Percentiles rank a stretch among this genome's conserved stretches.
Evolutionary conservation across 495 filamentous ascomycete genomes (phyloP).

Genomic region (Penicillium soppii): DNA sequence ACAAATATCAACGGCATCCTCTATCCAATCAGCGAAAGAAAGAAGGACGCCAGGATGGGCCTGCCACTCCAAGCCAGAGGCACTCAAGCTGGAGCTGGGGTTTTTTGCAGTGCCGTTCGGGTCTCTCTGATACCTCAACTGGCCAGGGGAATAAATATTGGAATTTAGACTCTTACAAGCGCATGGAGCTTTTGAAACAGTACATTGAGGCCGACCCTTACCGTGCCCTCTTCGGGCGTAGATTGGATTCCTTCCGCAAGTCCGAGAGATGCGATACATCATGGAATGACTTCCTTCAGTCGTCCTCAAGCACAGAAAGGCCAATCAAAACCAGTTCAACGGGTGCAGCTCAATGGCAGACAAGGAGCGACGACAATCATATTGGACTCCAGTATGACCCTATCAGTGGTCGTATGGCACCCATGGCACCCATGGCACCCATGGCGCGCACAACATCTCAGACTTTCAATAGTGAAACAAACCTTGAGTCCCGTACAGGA

Average conservation of each 20-base stretch:
- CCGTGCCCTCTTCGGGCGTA: constrained; percentile 41
- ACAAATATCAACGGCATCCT: constrained; percentile 15
- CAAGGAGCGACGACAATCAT: neutral
- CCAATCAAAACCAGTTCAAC: neutral
- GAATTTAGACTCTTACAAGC: constrained; percentile 20
- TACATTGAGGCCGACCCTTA: constrained; percentile 42
- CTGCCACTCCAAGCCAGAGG: constrained; percentile 5
- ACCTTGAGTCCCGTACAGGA: constrained; percentile 2
- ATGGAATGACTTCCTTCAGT: constrained; percentile 29
- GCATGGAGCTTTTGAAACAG: constrained; percentile 34
- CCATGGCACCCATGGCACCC: constrained; percentile 12
- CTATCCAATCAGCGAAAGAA: constrained; percentile 12
- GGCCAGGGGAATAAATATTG: constrained; percentile 16
- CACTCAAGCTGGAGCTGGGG: constrained; percentile 8
- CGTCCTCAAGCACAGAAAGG: constrained; percentile 21
- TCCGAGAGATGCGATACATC: constrained; percentile 13
- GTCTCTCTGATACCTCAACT: constrained; percentile 10
- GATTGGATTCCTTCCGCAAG: constrained; percentile 21
- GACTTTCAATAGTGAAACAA: neutral
- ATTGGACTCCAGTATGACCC: constrained; percentile 34
- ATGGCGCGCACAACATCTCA: constrained; percentile 7
- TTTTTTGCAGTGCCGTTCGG: constrained; percentile 11
- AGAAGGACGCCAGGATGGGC: constrained; percentile 7
- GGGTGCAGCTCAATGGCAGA: neutral
- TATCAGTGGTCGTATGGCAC: constrained; percentile 41